Percentiles rank a stretch among this genome's conserved stretches.
Evolutionary conservation across 805 yeast genomes (phyloP).

Genomic region (Osmozyma mogii): DNA sequence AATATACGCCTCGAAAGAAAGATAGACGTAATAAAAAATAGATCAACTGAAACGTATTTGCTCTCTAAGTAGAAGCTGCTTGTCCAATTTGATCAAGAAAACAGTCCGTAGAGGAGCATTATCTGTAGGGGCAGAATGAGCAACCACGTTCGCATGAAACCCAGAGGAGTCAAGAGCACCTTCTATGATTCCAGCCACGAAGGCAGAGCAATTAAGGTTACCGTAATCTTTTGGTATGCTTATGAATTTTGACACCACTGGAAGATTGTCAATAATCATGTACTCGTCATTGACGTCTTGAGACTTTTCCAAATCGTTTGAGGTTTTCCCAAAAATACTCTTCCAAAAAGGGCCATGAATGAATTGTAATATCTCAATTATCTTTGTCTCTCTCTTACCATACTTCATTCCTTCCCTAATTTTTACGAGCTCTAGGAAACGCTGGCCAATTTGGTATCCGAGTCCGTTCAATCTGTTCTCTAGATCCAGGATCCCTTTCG

Average conservation of each 20-base stretch:
- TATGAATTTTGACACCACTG: slow-evolving; percentile 63
- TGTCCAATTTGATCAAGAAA: slow-evolving; percentile 64
- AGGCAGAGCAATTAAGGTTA: slow-evolving; percentile 72
- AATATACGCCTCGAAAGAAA: too few species aligned
- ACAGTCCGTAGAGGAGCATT: slow-evolving; percentile 62
- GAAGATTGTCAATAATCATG: slow-evolving; percentile 75
- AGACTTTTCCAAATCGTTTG: slow-evolving; percentile 69
- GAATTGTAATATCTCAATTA: slow-evolving; percentile 64
- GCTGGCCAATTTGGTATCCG: slow-evolving; percentile 73
- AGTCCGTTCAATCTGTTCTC: slow-evolving; percentile 52
- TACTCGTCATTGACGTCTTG: slow-evolving; percentile 61
- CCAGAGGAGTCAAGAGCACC: slow-evolving; percentile 70
- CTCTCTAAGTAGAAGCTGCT: slow-evolving; percentile 49
- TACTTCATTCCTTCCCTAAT: slow-evolving; percentile 54
- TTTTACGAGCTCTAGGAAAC: slow-evolving; percentile 60
- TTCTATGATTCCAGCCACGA: slow-evolving; percentile 78
- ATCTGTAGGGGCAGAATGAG: slow-evolving; percentile 65
- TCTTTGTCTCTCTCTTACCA: slow-evolving; percentile 57
- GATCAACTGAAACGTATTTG: slow-evolving; percentile 26
- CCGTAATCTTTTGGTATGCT: slow-evolving; percentile 76
- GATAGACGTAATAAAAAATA: too few species aligned
- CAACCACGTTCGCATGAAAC: slow-evolving; percentile 72
- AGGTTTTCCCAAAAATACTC: slow-evolving; percentile 60
- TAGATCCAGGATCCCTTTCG: slow-evolving; percentile 60
- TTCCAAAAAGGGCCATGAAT: slow-evolving; percentile 70